Percentiles rank a stretch among this genome's conserved stretches.
Conservation (phyloP, 73 alveolate species). For the Paramecium caudatum region DNA sequence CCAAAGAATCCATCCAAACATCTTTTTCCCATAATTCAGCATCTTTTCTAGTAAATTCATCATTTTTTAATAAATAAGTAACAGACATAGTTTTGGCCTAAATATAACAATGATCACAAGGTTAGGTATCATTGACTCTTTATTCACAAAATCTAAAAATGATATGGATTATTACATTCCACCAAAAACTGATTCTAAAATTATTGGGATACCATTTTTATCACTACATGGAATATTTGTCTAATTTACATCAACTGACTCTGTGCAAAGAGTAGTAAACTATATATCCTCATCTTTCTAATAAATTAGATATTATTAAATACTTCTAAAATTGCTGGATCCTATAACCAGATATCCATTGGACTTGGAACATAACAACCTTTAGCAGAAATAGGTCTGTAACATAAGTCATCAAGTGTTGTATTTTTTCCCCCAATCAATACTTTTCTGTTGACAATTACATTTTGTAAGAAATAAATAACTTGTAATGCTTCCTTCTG, state of each 20-base stretch:
- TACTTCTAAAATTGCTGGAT: slow-evolving; percentile 80
- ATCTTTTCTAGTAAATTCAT: slow-evolving; percentile 81
- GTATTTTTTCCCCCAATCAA: slow-evolving; percentile 75
- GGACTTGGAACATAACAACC: slow-evolving; percentile 96
- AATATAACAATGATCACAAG: slow-evolving; percentile 90
- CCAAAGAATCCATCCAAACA: slow-evolving; percentile 82
- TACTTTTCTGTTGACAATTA: slow-evolving; percentile 80
- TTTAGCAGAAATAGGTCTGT: slow-evolving; percentile 94
- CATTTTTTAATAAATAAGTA: slow-evolving; percentile 90
- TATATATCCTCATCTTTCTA: slow-evolving; percentile 84
- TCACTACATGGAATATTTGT: slow-evolving; percentile 91
- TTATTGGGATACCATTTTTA: slow-evolving; percentile 93
- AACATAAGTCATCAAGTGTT: slow-evolving; percentile 92
- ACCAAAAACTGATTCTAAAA: slow-evolving; percentile 90
- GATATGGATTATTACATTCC: slow-evolving; percentile 69
- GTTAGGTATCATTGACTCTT: slow-evolving; percentile 75
- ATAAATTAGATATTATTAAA: background rate
- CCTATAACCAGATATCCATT: slow-evolving; percentile 94
- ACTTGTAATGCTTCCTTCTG: slow-evolving; percentile 86
- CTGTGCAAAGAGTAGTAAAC: slow-evolving; percentile 91
- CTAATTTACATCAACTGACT: slow-evolving; percentile 83
- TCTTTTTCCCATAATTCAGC: slow-evolving; percentile 95
- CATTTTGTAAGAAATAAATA: slow-evolving; percentile 83
- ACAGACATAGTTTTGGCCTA: slow-evolving; percentile 89
- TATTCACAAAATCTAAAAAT: slow-evolving; percentile 77